These are phyloP conservation scores for Trichoderma brevicompactum DNA, from an alignment of 2,329 filamentous ascomycete species.

Conservation along the genomic window DNA sequence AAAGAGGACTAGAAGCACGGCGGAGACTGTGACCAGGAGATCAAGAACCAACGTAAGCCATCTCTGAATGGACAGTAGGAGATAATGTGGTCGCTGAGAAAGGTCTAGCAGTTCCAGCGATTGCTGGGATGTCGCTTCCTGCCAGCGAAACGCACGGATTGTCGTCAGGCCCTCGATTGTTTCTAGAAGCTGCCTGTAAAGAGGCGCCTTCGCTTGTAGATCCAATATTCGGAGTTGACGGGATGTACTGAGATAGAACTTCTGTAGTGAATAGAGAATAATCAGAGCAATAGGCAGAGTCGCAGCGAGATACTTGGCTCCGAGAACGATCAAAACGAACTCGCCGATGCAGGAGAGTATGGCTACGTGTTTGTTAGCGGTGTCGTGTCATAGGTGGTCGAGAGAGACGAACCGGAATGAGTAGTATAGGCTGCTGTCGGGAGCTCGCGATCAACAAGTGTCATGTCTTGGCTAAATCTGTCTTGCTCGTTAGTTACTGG, in stretches of 20 bases:
- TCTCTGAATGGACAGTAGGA: constrained; percentile 57
- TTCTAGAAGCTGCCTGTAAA: constrained; percentile 48
- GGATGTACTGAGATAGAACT: constrained; percentile 32
- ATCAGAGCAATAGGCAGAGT: constrained; percentile 26
- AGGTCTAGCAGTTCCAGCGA: constrained; percentile 53
- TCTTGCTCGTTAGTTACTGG: not conserved
- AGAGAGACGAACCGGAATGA: constrained; percentile 3
- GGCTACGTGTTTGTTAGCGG: not conserved
- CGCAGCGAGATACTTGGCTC: constrained; percentile 24
- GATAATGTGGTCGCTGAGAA: constrained; percentile 59
- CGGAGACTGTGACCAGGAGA: constrained; percentile 41
- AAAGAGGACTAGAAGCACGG: constrained; percentile 50
- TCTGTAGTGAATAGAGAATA: constrained; percentile 26
- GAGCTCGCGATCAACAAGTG: constrained; percentile 35
- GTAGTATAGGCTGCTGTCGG: constrained; percentile 30
- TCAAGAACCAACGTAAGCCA: constrained; percentile 58
- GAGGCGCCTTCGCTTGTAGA: constrained; percentile 43
- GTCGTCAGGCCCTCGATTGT: constrained; percentile 51
- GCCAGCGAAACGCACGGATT: constrained; percentile 60
- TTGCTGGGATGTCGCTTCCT: constrained; percentile 46
- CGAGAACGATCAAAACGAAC: constrained; percentile 24
- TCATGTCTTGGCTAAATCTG: constrained; percentile 33
- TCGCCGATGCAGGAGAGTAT: constrained; percentile 34
- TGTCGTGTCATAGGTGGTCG: not conserved
- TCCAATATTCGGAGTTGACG: constrained; percentile 45